Evolutionary conservation across 192 early-diverging fungal genomes (phyloP).

Genomic region (Pilobolus umbonatus): DNA sequence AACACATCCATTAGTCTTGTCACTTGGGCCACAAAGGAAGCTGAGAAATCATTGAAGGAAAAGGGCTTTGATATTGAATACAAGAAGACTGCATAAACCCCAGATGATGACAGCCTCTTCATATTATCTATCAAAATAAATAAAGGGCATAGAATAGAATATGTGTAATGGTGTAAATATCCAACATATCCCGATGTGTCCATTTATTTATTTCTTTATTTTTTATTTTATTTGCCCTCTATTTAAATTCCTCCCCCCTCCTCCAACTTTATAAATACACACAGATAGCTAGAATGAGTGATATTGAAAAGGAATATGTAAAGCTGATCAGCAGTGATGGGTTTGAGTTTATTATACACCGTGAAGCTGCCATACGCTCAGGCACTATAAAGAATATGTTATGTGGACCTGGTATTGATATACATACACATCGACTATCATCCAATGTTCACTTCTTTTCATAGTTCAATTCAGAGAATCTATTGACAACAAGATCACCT

Average conservation of each 20-base stretch:
- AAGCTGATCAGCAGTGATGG: conserved; percentile 87
- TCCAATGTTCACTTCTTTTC: not conserved
- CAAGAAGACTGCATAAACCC: conserved; percentile 42
- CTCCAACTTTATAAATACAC: too few species aligned
- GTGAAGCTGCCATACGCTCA: conserved; percentile 82
- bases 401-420: conserved; percentile 62
- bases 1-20: conserved; percentile 44
- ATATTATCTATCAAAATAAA: not conserved
- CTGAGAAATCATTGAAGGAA: conserved; percentile 67
- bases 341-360: conserved; percentile 85
- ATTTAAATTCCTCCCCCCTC: too few species aligned
- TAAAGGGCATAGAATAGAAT: too few species aligned
- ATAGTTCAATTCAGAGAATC: conserved; percentile 90
- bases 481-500: conserved; percentile 77
- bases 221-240: not conserved
- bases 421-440: not conserved
- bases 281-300: not conserved
- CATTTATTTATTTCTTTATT: not conserved
- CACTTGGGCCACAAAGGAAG: conserved; percentile 72
- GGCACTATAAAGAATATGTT: conserved; percentile 96
- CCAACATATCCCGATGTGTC: not conserved
- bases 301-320: conserved; percentile 43
- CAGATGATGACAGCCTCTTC: not conserved
- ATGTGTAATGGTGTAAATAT: too few species aligned
- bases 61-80: conserved; percentile 61